Percentiles rank a stretch among this genome's conserved stretches.
Evolutionary conservation across 345 rosid genomes (phyloP).

Genomic region (Lepidium sativum): DNA sequence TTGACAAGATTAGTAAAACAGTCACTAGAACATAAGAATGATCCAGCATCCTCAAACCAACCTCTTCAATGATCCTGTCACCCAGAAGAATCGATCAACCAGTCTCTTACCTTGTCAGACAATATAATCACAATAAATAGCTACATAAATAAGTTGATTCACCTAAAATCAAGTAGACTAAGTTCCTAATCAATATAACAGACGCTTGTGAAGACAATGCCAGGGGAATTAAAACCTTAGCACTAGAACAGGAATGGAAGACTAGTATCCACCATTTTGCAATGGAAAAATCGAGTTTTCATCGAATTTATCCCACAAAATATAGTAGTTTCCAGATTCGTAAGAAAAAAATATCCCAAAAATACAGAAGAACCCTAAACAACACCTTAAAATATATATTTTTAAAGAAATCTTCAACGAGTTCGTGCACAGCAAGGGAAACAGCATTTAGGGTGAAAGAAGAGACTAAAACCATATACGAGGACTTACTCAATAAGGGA

Average conservation of each 20-base stretch:
- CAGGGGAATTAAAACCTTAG: background rate
- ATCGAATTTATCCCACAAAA: background rate
- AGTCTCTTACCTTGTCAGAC: slow-evolving; percentile 6
- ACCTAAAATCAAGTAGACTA: background rate
- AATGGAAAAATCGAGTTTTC: background rate
- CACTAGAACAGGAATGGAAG: background rate
- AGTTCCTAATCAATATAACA: background rate
- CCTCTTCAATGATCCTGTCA: slow-evolving; percentile 76
- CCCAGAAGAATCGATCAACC: slow-evolving; percentile 17
- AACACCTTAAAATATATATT: background rate
- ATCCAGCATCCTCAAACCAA: slow-evolving; percentile 61
- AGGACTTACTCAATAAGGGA: slow-evolving; percentile 66
- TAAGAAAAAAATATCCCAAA: background rate
- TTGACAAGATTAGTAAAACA: slow-evolving; percentile 48
- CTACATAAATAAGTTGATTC: background rate
- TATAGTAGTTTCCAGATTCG: background rate
- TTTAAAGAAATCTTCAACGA: background rate
- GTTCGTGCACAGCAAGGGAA: background rate
- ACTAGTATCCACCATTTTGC: background rate
- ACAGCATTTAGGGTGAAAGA: background rate
- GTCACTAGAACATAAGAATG: slow-evolving; percentile 45
- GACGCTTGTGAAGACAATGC: background rate
- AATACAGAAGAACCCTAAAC: slow-evolving; percentile 4
- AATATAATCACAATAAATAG: slow-evolving; percentile 4
- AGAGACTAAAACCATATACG: background rate